Conservation (phyloP, 768 basidiomycete species). For the Amyloporia xantha region DNA sequence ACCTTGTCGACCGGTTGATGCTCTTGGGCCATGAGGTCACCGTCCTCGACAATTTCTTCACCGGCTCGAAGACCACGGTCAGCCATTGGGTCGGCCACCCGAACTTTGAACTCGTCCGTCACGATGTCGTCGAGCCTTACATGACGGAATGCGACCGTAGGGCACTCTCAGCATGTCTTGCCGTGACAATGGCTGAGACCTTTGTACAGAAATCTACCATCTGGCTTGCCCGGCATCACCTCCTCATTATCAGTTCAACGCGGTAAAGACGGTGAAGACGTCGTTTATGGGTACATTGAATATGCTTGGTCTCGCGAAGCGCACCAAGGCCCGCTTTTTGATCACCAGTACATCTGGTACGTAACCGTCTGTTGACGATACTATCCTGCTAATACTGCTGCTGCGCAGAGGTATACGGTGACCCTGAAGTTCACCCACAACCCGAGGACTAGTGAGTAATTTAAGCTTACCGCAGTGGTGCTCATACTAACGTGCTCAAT, state of each 20-base stretch:
- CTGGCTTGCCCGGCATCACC: constrained; percentile 97
- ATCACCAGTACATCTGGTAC: constrained; percentile 91
- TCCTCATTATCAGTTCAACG: constrained; percentile 96
- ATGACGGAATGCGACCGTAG: constrained; percentile 98
- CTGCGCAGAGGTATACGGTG: constrained; percentile 86
- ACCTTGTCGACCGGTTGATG: constrained; percentile 97
- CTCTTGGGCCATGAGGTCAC: constrained; percentile 96
- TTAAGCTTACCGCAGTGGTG: neutral
- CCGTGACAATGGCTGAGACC: neutral
- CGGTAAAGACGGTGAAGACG: constrained; percentile 97
- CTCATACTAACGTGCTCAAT: constrained; percentile 13
- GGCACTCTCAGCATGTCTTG: constrained; percentile 23
- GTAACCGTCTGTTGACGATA: constrained; percentile 16
- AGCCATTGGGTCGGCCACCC: constrained; percentile 96
- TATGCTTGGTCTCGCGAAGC: constrained; percentile 97
- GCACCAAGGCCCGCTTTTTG: constrained; percentile 94
- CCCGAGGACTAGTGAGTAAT: constrained; percentile 82
- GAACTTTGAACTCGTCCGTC: constrained; percentile 96
- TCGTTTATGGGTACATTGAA: constrained; percentile 98
- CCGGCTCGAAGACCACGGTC: constrained; percentile 95
- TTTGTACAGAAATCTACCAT: constrained; percentile 83
- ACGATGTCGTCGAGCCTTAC: constrained; percentile 95
- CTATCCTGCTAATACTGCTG: neutral
- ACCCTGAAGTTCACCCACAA: constrained; percentile 97
- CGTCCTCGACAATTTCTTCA: constrained; percentile 98